Evolutionary conservation across 1,284 basidiomycete genomes (phyloP), one percentile per base, ranked within the genome.

Genomic region (Bothia castanella): DNA sequence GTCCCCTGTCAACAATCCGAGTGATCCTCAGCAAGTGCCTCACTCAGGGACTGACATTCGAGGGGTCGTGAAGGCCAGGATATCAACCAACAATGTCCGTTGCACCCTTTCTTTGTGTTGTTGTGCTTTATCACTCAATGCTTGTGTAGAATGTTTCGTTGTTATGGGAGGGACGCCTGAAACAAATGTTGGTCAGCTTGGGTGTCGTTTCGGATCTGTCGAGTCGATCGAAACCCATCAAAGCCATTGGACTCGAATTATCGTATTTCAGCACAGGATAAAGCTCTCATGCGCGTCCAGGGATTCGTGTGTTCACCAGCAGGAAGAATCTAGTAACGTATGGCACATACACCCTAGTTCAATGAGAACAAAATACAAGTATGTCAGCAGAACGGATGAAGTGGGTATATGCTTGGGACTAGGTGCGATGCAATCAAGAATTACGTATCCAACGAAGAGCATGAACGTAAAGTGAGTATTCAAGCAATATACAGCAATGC

Each of bases 101-200:
- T 12, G 3, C 20, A 17, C 19, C 25, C 16, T 7, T 49, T 41
- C n/a, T 5, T 36, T 20, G 9, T 38, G 20, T 45, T 50, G 14
- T 54, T 25, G 17, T 51, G 11, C 19, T 19, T 21, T 49, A 39
- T 27, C 52, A 20, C 46, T 53, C 19, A 52, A 58, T 51, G 4
- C 54, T 58, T 47, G 10, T 32, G 42, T 46, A 94, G 91, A 87
- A 92, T 58, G 77, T 97, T 27, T 88, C 94, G 6, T 68, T 98
- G 30, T 81, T 97, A 64, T 98, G 95, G 90, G 93, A 97, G 73
- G 91, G 93, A 8, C 82, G 92, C n/a, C 71, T 97, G 60, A 80
- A 86, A 39, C 92, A 92, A 61, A 87, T 94, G 71, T 76, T 98
- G 16, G 84, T 98, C 57, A 90, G 91, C 53, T 70, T 96, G 27